Evolutionary conservation across 2,329 filamentous ascomycete genomes (phyloP).

Genomic region (Stenocarpella maydis): DNA sequence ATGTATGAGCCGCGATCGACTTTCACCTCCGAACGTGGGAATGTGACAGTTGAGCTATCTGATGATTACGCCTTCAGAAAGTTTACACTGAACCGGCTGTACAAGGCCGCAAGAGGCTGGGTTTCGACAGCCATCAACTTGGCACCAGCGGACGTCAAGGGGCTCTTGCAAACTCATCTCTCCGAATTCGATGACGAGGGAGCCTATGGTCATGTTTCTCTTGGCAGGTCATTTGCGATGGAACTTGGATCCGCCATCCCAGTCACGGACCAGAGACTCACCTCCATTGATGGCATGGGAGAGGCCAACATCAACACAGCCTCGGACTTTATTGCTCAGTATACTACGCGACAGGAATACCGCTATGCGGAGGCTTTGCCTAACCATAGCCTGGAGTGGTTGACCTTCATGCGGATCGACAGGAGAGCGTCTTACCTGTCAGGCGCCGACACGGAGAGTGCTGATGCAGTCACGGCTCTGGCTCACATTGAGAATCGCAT

Average conservation of each 20-base stretch:
- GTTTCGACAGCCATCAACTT: conserved; percentile 81
- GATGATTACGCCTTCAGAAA: conserved; percentile 89
- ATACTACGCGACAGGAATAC: conserved; percentile 96
- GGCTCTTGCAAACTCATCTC: conserved; percentile 92
- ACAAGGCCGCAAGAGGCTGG: conserved; percentile 82
- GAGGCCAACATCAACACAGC: conserved; percentile 85
- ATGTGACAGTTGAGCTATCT: conserved; percentile 87
- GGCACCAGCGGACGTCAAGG: conserved; percentile 92
- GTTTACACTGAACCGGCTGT: conserved; percentile 78
- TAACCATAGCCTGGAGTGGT: conserved; percentile 72
- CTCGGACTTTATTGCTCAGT: conserved; percentile 96
- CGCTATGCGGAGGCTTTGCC: conserved; percentile 81
- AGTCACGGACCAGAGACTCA: conserved; percentile 83
- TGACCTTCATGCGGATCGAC: conserved; percentile 66
- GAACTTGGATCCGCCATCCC: conserved; percentile 92
- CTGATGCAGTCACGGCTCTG: conserved; percentile 71
- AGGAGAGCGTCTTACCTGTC: conserved; percentile 61
- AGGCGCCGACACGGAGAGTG: conserved; percentile 60
- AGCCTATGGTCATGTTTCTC: conserved; percentile 87
- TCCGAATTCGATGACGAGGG: conserved; percentile 94
- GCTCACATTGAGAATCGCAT: conserved; percentile 77
- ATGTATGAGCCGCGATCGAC: conserved; percentile 87
- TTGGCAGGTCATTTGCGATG: conserved; percentile 92
- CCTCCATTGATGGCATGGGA: conserved; percentile 79
- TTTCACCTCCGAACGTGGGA: conserved; percentile 79